Evolutionary conservation across 148 eudicot species (phyloP).

Genomic region (Arbutus unedo): DNA sequence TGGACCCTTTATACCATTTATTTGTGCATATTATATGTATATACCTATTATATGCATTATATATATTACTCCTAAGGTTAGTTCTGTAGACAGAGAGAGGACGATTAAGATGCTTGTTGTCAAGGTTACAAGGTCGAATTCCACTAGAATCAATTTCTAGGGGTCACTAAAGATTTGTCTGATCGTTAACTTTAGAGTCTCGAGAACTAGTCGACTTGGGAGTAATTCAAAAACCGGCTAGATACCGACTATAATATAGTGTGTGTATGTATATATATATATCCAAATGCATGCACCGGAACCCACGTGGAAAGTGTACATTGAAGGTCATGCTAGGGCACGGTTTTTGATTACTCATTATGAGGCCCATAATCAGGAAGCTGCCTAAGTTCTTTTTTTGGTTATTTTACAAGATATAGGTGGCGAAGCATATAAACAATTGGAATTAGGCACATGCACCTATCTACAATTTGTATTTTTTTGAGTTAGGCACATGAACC

Average conservation of each 20-base stretch:
- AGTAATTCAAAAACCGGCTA: too few relatives aligned
- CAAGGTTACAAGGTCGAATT: too few relatives aligned
- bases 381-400: slow-evolving; percentile 2
- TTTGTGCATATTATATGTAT: not conserved
- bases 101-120: too few relatives aligned
- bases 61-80: not conserved
- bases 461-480: not conserved
- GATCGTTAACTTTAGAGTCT: too few relatives aligned
- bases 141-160: too few relatives aligned
- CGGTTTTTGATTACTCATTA: slow-evolving; percentile 33
- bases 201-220: too few relatives aligned
- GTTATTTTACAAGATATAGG: slow-evolving; percentile 16
- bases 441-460: slow-evolving; percentile 6
- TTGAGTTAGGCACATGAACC: not conserved
- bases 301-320: slow-evolving; percentile 28
- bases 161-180: too few relatives aligned
- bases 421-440: slow-evolving; percentile 12
- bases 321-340: slow-evolving; percentile 16
- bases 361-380: slow-evolving; percentile 46
- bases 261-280: too few relatives aligned
- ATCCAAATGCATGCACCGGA: slow-evolving; percentile 14
- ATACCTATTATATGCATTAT: too few relatives aligned
- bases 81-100: too few relatives aligned
- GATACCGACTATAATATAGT: too few relatives aligned
- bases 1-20: not conserved